Conservation (phyloP, 768 basidiomycete species). For the Kwoniella europaea region DNA sequence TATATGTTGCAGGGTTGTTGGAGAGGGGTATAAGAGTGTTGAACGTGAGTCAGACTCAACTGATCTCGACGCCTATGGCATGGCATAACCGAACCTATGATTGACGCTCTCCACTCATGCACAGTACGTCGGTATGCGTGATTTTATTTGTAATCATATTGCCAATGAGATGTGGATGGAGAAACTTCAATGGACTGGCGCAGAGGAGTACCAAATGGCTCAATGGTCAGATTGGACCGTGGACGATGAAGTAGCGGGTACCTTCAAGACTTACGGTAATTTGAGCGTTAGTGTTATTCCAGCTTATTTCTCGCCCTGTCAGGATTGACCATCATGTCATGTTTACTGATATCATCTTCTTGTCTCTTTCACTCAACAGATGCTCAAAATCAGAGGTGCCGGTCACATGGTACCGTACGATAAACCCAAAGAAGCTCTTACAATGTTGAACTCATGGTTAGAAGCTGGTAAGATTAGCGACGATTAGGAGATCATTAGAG, state of each 20-base stretch:
- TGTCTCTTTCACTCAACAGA: conserved; percentile 21
- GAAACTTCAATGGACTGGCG: conserved; percentile 73
- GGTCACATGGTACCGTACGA: conserved; percentile 82
- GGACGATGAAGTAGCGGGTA: conserved; percentile 65
- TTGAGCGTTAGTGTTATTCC: conserved; percentile 61
- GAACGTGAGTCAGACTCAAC: conserved; percentile 41
- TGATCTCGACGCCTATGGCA: too few relatives aligned
- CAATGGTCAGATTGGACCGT: conserved; percentile 66
- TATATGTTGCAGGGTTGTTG: conserved; percentile 70
- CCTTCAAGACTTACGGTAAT: conserved; percentile 65
- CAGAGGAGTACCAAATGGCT: conserved; percentile 62
- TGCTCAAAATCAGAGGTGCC: conserved; percentile 62
- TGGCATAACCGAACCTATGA: neutral
- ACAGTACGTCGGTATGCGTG: conserved; percentile 36
- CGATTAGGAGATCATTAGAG: neutral
- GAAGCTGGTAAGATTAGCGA: conserved; percentile 50
- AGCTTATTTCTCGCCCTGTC: neutral
- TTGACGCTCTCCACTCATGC: neutral
- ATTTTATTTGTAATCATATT: conserved; percentile 70
- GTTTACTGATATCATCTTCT: neutral
- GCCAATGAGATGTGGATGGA: conserved; percentile 79
- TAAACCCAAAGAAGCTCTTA: conserved; percentile 68
- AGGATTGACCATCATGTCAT: too few relatives aligned
- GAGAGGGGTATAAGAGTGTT: conserved; percentile 77
- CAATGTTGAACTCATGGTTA: conserved; percentile 72